phyloP scores from a whole-genome alignment of 2,329 filamentous ascomycete genomes.

The Hypoxylon rubiginosum region DNA sequence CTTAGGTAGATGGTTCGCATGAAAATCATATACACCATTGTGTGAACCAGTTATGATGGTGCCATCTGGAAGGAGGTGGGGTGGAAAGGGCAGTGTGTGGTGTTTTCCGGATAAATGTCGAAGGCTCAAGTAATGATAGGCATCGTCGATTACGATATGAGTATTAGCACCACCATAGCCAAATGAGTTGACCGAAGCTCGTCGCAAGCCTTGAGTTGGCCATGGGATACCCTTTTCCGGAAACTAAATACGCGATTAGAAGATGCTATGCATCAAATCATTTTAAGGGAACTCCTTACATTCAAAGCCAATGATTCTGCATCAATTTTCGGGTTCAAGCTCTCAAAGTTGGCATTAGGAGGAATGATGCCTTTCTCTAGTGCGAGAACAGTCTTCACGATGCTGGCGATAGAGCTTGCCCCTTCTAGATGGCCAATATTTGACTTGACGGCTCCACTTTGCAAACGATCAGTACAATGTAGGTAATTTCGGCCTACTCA shows the following conservation, averaged over 20 bases:
- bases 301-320: neutral
- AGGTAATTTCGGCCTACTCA: neutral
- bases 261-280: neutral
- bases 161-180: slow-evolving; percentile 49
- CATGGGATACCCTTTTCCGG: slow-evolving; percentile 23
- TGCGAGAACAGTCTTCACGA: slow-evolving; percentile 44
- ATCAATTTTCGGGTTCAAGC: slow-evolving; percentile 47
- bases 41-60: neutral
- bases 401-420: slow-evolving; percentile 43
- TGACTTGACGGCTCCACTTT: slow-evolving; percentile 46
- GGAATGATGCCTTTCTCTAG: slow-evolving; percentile 44
- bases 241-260: slow-evolving; percentile 7
- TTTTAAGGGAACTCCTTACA: slow-evolving; percentile 8
- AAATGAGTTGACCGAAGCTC: slow-evolving; percentile 49
- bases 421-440: slow-evolving; percentile 51
- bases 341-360: slow-evolving; percentile 52
- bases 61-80: neutral
- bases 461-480: slow-evolving; percentile 2
- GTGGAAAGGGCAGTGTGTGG: neutral
- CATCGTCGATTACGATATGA: slow-evolving; percentile 46
- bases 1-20: neutral
- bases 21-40: neutral
- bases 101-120: slow-evolving; percentile 14
- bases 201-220: slow-evolving; percentile 33
- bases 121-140: slow-evolving; percentile 25